Evolutionary conservation across 1,139 yeast genomes (phyloP).

Genomic region (Casaregolazyma suthepensis): DNA sequence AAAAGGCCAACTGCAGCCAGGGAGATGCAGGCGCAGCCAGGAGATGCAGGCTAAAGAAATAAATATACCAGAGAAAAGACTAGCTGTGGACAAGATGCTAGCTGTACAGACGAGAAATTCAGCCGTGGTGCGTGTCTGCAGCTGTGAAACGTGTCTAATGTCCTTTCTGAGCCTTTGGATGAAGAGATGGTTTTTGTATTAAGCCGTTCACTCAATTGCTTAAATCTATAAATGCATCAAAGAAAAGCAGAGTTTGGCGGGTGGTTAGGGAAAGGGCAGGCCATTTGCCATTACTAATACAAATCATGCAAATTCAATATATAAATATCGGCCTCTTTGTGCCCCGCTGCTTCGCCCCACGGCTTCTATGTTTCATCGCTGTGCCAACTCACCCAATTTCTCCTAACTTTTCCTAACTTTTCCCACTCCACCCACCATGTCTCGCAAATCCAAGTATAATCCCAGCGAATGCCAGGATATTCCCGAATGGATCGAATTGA

Average conservation of each 20-base stretch:
- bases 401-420: not conserved
- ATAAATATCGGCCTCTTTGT: not conserved
- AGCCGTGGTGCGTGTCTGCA: not conserved
- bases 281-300: too few relatives aligned
- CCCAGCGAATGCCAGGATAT: constrained; percentile 21
- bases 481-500: constrained; percentile 25
- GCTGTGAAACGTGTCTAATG: not conserved
- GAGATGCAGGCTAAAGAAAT: not conserved
- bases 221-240: not conserved
- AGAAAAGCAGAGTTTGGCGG: not conserved
- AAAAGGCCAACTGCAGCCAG: not conserved
- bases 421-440: not conserved
- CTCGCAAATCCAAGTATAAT: constrained; percentile 21
- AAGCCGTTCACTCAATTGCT: not conserved
- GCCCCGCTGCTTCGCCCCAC: not conserved
- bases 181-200: not conserved
- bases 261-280: not conserved
- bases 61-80: not conserved
- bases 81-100: not conserved
- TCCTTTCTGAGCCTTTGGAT: not conserved
- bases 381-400: not conserved
- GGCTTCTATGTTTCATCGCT: not conserved
- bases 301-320: too few relatives aligned
- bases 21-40: not conserved
- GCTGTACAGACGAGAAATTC: too few relatives aligned